Base-by-base conservation (phyloP, 2,329 filamentous ascomycete species). In the Trichophyton mentagrophytes region DNA sequence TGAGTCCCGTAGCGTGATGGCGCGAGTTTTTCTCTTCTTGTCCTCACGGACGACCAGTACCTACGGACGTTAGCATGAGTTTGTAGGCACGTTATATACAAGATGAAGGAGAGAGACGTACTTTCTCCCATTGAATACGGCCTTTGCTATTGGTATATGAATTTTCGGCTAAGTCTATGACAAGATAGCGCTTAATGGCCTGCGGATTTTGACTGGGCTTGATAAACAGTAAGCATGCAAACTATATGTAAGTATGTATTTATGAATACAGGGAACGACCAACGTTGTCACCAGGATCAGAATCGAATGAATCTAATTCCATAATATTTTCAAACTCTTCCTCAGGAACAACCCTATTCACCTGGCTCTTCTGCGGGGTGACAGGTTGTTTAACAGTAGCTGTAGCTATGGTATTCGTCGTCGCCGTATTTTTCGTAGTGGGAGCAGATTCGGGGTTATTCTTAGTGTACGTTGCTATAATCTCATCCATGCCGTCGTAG, bases 101-200 rank as follows among this genome's bases (percentile, higher is more conserved):
- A 30, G 55, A 38, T 8, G 9, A 13, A 13, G 0, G 33, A 38
- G 44, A 51, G 53, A 33, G 59, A 38, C 75, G 70, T 75, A 91
- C 90, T 82, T 93, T 91, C 73, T 95, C 87, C 49, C 78, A 78
- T 58, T 78, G 79, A 57, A 76, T 73, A 65, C 81, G 78, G 51
- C 86, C 85, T 65, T 79, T 80, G 22, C 81, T 78, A 71, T 86
- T 83, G 62, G 77, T 76, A 72, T 89, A 95, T 53, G 85, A 80
- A 66, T 82, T 82, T 63, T 88, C 82, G 63, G 87, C 76, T 66
- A 91, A 83, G 69, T 86, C 84, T 65, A 85, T 87, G 67, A 96
- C 82, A 64, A 91, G 78, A 75, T 95, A 96, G 66, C 92, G 86
- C 74, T 95, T 90, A 69, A 95, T 95, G 56, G 86, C 83, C 76